Conservation (phyloP, 1,139 yeast genomes). For the Pichia norvegensis region DNA sequence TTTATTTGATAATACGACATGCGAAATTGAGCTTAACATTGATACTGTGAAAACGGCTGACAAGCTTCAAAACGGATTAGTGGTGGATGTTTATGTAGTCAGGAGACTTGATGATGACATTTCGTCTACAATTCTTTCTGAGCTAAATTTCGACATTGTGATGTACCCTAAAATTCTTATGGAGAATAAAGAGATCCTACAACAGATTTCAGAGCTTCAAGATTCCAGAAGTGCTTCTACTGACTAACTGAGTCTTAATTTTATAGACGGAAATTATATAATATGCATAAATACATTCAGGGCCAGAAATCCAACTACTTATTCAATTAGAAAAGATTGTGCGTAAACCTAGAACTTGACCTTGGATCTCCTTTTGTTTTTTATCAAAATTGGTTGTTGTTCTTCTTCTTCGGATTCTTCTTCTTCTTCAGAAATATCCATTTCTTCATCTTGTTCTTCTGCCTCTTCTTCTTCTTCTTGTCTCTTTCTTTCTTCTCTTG, state of each 20-base stretch:
- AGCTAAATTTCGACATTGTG: background rate
- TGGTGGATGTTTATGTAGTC: constrained; percentile 6
- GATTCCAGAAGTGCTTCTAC: background rate
- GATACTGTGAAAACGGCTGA: background rate
- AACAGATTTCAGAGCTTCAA: background rate
- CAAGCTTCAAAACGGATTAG: constrained; percentile 4
- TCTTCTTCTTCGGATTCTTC: constrained; percentile 39
- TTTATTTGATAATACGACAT: constrained; percentile 6
- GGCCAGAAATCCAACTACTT: background rate
- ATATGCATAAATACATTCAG: background rate
- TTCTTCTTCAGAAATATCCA: constrained; percentile 30
- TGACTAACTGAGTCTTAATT: background rate
- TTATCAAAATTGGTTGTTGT: constrained; percentile 70
- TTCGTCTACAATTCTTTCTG: background rate
- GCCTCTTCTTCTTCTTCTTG: constrained; percentile 42
- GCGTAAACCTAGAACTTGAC: constrained; percentile 23
- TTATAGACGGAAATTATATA: background rate
- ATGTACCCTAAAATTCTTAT: background rate
- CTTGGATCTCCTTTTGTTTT: constrained; percentile 45
- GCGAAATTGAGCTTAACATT: constrained; percentile 7
- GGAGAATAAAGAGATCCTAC: background rate
- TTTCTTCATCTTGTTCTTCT: constrained; percentile 28
- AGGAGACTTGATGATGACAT: background rate
- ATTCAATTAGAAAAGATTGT: constrained; percentile 1
- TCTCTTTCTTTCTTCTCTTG: constrained; percentile 32